phyloP scores from a whole-genome alignment of 2,329 filamentous ascomycete species.

The Simplicillium aogashimaense region DNA sequence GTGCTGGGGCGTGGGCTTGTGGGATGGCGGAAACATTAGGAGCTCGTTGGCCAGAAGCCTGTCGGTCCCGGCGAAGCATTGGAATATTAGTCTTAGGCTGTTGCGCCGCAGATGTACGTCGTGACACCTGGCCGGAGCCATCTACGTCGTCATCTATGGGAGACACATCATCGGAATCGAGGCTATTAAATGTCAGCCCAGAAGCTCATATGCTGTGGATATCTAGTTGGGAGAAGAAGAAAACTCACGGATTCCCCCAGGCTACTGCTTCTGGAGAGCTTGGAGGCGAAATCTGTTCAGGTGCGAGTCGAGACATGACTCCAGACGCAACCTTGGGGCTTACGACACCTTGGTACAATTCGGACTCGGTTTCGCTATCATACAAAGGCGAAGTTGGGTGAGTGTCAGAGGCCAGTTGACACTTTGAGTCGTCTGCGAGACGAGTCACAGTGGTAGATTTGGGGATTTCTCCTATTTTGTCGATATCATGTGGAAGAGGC shows the following conservation, averaged over 20 bases:
- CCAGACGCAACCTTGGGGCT: too few relatives aligned
- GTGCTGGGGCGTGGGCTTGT: neutral
- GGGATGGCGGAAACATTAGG: too few relatives aligned
- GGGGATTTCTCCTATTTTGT: too few relatives aligned
- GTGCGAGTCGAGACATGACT: conserved; percentile 12
- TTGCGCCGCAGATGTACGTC: neutral
- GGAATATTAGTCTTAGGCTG: conserved; percentile 1
- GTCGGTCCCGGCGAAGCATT: neutral
- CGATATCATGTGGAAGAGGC: too few relatives aligned
- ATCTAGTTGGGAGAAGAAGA: neutral
- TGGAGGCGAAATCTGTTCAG: conserved; percentile 42
- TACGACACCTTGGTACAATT: too few relatives aligned
- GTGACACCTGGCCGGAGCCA: conserved; percentile 1
- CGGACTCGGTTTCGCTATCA: too few relatives aligned
- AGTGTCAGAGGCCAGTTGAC: too few relatives aligned
- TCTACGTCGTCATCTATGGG: conserved; percentile 38
- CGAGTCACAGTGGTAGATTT: too few relatives aligned
- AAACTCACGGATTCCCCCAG: conserved; percentile 31
- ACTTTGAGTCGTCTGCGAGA: too few relatives aligned
- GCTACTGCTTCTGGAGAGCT: conserved; percentile 42
- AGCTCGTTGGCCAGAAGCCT: too few relatives aligned
- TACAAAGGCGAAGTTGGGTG: too few relatives aligned
- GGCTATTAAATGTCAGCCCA: conserved; percentile 14
- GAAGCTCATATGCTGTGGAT: neutral
- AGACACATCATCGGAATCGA: conserved; percentile 31